Conservation (phyloP, 2,329 filamentous ascomycete genomes). For the Alternaria burnsii region DNA sequence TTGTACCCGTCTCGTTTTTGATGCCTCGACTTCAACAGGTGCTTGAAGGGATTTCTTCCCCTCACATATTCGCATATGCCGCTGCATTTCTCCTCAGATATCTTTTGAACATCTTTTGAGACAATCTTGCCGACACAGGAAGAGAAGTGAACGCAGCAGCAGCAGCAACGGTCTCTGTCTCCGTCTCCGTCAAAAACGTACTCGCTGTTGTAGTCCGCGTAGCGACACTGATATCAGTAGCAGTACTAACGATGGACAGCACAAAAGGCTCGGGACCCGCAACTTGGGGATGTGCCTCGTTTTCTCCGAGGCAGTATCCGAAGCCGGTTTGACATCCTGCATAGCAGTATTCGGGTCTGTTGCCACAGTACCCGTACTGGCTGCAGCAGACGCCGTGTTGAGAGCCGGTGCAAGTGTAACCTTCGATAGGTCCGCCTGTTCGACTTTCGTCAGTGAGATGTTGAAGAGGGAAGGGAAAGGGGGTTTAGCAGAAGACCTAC, state of each 20-base stretch:
- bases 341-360: slow-evolving; percentile 27
- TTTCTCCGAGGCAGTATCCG: slow-evolving; percentile 8
- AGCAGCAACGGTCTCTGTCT: not conserved
- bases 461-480: not conserved
- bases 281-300: not conserved
- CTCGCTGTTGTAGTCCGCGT: not conserved
- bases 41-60: not conserved
- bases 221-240: not conserved
- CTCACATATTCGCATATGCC: not conserved
- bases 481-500: slow-evolving; percentile 2
- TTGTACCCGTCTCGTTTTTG: not conserved
- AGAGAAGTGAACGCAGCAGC: not conserved
- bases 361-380: slow-evolving; percentile 10
- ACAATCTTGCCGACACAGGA: not conserved
- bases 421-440: not conserved
- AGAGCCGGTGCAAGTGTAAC: slow-evolving; percentile 10
- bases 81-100: not conserved
- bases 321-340: slow-evolving; percentile 25
- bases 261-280: not conserved
- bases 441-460: not conserved
- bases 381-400: slow-evolving; percentile 11
- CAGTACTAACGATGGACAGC: not conserved
- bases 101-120: not conserved
- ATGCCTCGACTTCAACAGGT: not conserved
- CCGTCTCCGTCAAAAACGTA: not conserved